Base-by-base conservation (phyloP, 192 early-diverging fungal genomes). In the Pilobolus umbonatus region DNA sequence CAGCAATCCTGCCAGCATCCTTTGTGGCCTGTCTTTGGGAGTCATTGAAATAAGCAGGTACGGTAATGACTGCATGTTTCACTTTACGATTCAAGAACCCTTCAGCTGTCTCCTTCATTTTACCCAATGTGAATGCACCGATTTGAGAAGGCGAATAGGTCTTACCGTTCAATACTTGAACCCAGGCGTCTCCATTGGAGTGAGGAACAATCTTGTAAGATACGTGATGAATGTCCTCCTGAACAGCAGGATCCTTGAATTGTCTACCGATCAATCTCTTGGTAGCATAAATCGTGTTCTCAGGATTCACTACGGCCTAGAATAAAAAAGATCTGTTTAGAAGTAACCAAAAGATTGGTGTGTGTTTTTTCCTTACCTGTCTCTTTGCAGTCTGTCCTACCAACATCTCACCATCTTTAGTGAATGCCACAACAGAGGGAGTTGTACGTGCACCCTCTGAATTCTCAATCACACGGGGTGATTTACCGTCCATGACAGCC, bases 51-150 rank as follows among this genome's bases (percentile, higher is more conserved):
- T 95, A 94, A 43, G 92, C 93, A 22, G 93, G 93, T 45, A 94
- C 91, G 25, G 92, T 95, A 55, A 95, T 78, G 45, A 94, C 88
- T 2, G 93, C 92, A 76, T 96, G 83, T 69, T 91, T 85, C 55
- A 88, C 84, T 22, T 83, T 71, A 74, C 87, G 93, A 53, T 90
- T 88, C 36, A 95, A 67, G 61, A 77, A 87, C 24, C 74, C 77
- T 65, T 87, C 85, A 8, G 96, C 94, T 24, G 94, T 96, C 67
- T 99, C 96, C 84, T 96, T 97, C 95, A 99, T 94, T 80, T 99
- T 99, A 65, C 86, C 84, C n/a, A 98, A 82, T n/a, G 96, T 82
- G 71, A 95, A 98, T 28, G 84, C 96, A 64, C 95, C 94, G 47
- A 99, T 90, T 78, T 99, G 95, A 0, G 92, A 79, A 5, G 96